These are phyloP conservation scores for Zygosaccharomyces pseudorouxii DNA, from an alignment of 805 yeast species.

Conservation along the genomic window DNA sequence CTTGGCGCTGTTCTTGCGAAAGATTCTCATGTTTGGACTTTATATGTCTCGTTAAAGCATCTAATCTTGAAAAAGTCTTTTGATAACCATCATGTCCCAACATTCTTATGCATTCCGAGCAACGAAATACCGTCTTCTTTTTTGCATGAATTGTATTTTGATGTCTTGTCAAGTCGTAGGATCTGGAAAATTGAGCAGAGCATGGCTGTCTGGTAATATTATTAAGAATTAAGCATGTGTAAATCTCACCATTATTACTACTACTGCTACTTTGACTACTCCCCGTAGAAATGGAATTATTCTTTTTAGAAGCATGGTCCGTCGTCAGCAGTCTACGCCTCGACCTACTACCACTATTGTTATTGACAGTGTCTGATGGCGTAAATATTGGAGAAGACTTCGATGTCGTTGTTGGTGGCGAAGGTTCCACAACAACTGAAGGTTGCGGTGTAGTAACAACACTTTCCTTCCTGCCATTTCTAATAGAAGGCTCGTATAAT, in stretches of 20 bases:
- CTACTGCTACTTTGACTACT: neutral
- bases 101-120: conserved; percentile 67
- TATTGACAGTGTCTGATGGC: neutral
- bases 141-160: conserved; percentile 95
- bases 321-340: neutral
- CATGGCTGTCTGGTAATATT: conserved; percentile 31
- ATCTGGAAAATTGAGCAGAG: conserved; percentile 67
- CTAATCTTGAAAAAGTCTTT: conserved; percentile 88
- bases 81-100: conserved; percentile 43
- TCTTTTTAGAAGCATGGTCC: neutral
- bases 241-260: conserved; percentile 10
- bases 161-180: conserved; percentile 90
- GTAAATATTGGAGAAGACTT: neutral
- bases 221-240: conserved; percentile 24
- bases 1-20: conserved; percentile 54
- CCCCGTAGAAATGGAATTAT: neutral
- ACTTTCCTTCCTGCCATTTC: conserved; percentile 15
- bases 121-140: conserved; percentile 77
- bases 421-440: neutral
- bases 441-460: conserved; percentile 10
- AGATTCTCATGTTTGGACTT: conserved; percentile 75
- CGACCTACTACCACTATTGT: neutral
- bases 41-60: conserved; percentile 89
- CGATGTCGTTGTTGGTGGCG: conserved; percentile 1
- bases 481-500: conserved; percentile 15